phyloP scores from a whole-genome alignment of 345 rosid species.

The Populus alba region DNA sequence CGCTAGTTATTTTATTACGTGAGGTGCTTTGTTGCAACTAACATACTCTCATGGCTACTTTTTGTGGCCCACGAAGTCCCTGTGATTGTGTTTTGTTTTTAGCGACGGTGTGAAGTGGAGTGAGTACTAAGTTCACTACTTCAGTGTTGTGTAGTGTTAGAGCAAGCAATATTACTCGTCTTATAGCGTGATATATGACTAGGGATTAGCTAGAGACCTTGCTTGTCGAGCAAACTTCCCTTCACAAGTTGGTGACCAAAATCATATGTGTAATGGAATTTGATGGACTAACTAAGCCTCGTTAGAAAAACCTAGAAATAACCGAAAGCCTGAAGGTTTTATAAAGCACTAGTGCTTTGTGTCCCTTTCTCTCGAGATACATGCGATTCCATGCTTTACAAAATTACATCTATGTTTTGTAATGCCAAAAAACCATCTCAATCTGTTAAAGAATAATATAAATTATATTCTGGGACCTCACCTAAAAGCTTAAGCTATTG shows the following conservation, averaged over 20 bases:
- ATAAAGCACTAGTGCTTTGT: no score
- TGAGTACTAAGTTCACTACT: constrained; percentile 50
- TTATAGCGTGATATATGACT: neutral
- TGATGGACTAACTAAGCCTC: neutral
- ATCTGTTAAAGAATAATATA: no score
- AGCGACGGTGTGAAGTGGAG: constrained; percentile 39
- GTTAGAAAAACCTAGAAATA: no score
- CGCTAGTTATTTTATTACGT: constrained; percentile 18
- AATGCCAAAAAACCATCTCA: no score
- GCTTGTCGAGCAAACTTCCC: neutral
- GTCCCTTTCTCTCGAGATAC: no score
- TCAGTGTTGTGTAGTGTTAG: constrained; percentile 6
- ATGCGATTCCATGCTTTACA: no score
- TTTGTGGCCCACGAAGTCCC: constrained; percentile 25
- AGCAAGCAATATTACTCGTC: neutral
- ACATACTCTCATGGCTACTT: constrained; percentile 10
- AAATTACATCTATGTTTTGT: no score
- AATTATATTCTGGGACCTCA: no score
- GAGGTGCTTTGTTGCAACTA: constrained; percentile 35
- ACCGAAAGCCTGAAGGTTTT: no score
- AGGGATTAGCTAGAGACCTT: neutral
- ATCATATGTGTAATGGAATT: neutral
- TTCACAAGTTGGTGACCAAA: neutral
- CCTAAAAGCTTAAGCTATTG: no score
- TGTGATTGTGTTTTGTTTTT: neutral